These are phyloP conservation scores for Aspergillus neoniger DNA, from an alignment of 2,329 filamentous ascomycete genomes.

Conservation along the genomic window DNA sequence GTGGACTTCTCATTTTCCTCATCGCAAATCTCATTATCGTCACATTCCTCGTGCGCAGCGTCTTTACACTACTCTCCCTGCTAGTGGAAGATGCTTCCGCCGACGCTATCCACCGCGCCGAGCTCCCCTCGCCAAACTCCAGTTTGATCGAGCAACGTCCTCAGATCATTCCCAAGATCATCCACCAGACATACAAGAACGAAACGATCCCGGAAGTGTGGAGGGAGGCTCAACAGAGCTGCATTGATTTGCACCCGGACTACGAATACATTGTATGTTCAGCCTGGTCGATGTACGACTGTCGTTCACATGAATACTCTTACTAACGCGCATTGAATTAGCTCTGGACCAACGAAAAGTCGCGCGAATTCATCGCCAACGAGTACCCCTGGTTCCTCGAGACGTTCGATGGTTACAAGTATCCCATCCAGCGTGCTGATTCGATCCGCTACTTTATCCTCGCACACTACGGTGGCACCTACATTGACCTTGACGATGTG, in stretches of 20 bases:
- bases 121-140: slow-evolving; percentile 66
- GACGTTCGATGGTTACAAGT: slow-evolving; percentile 72
- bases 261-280: slow-evolving; percentile 71
- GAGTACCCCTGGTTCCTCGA: slow-evolving; percentile 78
- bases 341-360: slow-evolving; percentile 74
- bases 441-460: slow-evolving; percentile 79
- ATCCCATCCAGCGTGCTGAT: slow-evolving; percentile 76
- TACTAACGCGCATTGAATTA: slow-evolving; percentile 38
- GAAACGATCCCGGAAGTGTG: slow-evolving; percentile 68
- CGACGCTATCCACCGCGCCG: slow-evolving; percentile 66
- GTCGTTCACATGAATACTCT: not conserved
- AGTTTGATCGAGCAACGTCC: slow-evolving; percentile 58
- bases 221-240: slow-evolving; percentile 65
- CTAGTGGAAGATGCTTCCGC: slow-evolving; percentile 67
- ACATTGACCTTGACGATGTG: slow-evolving; percentile 76
- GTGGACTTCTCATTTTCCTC: slow-evolving; percentile 63
- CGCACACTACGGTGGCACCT: slow-evolving; percentile 74
- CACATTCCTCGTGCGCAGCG: slow-evolving; percentile 64
- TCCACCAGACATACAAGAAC: slow-evolving; percentile 76
- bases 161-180: slow-evolving; percentile 72
- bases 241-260: slow-evolving; percentile 66
- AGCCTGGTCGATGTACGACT: not conserved
- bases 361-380: slow-evolving; percentile 68
- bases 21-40: slow-evolving; percentile 66
- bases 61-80: slow-evolving; percentile 71